phyloP scores from a whole-genome alignment of 345 rosid genomes.

The Lagerstroemia speciosa region DNA sequence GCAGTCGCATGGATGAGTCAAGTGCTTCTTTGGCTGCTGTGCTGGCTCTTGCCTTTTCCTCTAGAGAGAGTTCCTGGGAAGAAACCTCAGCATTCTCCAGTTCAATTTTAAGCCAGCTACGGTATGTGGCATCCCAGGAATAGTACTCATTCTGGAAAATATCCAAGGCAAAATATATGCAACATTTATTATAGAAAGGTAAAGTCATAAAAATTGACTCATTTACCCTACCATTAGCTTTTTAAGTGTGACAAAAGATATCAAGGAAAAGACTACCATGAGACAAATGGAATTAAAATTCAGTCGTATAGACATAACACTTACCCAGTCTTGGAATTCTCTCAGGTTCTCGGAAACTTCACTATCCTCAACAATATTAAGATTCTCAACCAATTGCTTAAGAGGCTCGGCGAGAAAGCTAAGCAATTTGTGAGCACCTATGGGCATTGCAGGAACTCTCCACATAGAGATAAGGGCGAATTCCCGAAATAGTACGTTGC shows the following conservation, averaged over 20 bases:
- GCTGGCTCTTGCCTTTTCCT: conserved; percentile 59
- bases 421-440: conserved; percentile 86
- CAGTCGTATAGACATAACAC: conserved; percentile 11
- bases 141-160: conserved; percentile 65
- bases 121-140: conserved; percentile 93
- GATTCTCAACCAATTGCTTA: conserved; percentile 81
- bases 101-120: conserved; percentile 86
- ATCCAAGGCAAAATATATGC: background rate
- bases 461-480: conserved; percentile 94
- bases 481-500: conserved; percentile 93
- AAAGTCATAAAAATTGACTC: background rate
- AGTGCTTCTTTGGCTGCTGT: conserved; percentile 62
- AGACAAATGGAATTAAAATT: conserved; percentile 5
- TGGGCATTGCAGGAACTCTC: conserved; percentile 95
- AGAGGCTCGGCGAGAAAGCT: conserved; percentile 96
- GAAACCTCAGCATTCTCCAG: conserved; percentile 67
- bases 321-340: conserved; percentile 95
- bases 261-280: background rate
- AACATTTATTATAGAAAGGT: background rate
- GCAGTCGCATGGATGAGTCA: conserved; percentile 50
- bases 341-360: conserved; percentile 61
- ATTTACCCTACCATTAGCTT: background rate
- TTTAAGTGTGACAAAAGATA: background rate
- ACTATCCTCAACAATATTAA: conserved; percentile 45
- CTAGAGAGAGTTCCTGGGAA: conserved; percentile 54